Base-by-base conservation (phyloP, 169 alveolate genomes). In the Plasmodium gonderi region DNA sequence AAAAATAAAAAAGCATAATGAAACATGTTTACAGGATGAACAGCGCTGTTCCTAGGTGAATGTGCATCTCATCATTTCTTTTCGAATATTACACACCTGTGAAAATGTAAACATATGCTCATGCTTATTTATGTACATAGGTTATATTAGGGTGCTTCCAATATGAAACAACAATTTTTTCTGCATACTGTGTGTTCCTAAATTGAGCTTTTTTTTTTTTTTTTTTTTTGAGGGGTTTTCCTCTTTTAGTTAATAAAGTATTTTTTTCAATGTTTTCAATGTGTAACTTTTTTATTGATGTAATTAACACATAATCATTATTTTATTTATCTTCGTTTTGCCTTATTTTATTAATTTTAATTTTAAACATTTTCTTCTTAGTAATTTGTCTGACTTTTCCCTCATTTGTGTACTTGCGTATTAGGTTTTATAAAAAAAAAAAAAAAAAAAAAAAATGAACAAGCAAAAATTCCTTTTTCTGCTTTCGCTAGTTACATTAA, bases 361-460 rank as follows among this genome's bases (percentile, higher is more conserved):
- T 33, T 40, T 75, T 75, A n/a, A 29, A 45, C 20, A 33, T 3
- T 33, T 44, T 12, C 29, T 40, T 74, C 20, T 38, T 38, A 44
- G 33, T 2, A 12, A 31, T 20, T 31, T 23, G 36, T 75, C 54
- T 12, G 38, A 11, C 47, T 4, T 47, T 12, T 36, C 12, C 33
- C 42, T 20, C 79, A 68, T 40, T 12, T 68, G 23, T 40, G 8
- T 74, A 74, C 81, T 26, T 40, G 49, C 72, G 1, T 74, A 17
- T 74, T 14, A 20, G 67, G 64, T 7, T 20, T 67, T 23, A 3
- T n/a, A n/a, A n/a, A n/a, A n/a, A n/a, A n/a, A n/a, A n/a, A n/a
- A n/a, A n/a, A n/a, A n/a, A n/a, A n/a, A n/a, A n/a, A 68, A 68
- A 40, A 68, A 68, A 82, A 82, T 82, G 91, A 67, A 82, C 23